These are phyloP conservation scores for Irpex lacteus DNA, from an alignment of 1,284 basidiomycete genomes.

Conservation along the genomic window DNA sequence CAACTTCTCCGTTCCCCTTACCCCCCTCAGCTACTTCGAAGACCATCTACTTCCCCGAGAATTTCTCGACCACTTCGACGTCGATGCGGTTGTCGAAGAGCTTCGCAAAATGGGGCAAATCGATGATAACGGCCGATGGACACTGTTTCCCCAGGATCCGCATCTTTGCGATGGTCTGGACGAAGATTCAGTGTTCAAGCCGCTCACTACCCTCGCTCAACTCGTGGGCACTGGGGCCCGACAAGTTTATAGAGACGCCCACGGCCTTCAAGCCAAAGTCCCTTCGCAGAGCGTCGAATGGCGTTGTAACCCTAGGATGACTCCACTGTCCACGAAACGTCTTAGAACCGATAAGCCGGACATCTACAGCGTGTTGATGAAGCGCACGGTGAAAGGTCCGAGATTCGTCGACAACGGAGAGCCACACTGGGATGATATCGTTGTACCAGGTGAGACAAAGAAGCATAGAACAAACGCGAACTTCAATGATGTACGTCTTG, in stretches of 20 bases:
- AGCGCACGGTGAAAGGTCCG: neutral
- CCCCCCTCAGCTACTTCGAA: neutral
- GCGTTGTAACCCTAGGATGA: neutral
- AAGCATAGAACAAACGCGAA: neutral
- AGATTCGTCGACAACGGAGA: neutral
- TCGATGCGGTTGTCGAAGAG: neutral
- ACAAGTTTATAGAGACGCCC: neutral
- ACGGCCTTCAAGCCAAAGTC: neutral
- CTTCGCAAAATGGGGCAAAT: neutral
- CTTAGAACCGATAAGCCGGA: neutral
- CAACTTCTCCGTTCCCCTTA: neutral
- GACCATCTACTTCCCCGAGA: neutral
- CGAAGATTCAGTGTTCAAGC: neutral
- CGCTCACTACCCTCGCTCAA: neutral
- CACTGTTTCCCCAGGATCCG: neutral
- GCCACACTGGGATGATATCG: constrained; percentile 4
- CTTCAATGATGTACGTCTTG: neutral
- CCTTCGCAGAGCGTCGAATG: neutral
- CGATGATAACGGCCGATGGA: neutral
- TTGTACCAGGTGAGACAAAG: neutral
- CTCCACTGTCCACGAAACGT: neutral
- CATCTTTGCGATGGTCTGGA: neutral
- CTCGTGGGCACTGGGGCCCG: neutral
- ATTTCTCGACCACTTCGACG: neutral
- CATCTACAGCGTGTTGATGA: neutral